Evolutionary conservation across 2,329 filamentous ascomycete species (phyloP).

Genomic region (Colletotrichum gloeosporioides): DNA sequence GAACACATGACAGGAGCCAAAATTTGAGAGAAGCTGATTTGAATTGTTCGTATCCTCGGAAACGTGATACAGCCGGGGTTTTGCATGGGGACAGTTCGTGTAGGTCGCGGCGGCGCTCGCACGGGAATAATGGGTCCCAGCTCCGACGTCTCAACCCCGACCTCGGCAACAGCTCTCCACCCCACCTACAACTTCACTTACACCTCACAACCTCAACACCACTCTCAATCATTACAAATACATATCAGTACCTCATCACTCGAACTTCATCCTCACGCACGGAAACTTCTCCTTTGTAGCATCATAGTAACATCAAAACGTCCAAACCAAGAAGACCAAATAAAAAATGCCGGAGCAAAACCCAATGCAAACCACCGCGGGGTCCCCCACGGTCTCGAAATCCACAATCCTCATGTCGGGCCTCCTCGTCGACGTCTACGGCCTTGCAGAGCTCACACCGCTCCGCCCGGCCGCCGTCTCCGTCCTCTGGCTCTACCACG

Average conservation of each 20-base stretch:
- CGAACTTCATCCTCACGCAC: background rate
- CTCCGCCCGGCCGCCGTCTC: conserved; percentile 61
- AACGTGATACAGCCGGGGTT: background rate
- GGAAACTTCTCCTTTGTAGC: background rate
- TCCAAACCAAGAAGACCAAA: background rate
- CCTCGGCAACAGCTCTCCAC: background rate
- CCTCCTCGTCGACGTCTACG: conserved; percentile 80
- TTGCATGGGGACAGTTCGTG: background rate
- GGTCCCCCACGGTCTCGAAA: conserved; percentile 60
- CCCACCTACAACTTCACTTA: background rate
- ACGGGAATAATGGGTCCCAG: background rate
- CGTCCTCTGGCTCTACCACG: conserved; percentile 92
- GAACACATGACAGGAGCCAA: background rate
- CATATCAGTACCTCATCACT: background rate
- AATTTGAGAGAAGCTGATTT: background rate
- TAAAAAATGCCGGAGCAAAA: conserved; percentile 26
- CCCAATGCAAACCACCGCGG: conserved; percentile 33
- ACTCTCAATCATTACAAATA: background rate
- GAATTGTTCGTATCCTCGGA: background rate
- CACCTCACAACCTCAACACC: background rate
- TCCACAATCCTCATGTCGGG: conserved; percentile 77
- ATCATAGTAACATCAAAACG: background rate
- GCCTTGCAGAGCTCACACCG: conserved; percentile 71
- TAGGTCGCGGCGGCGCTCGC: background rate
- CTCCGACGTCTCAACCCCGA: background rate